Base-by-base conservation (phyloP, 805 yeast genomes). In the Cyberlindnera euphorbiae region DNA sequence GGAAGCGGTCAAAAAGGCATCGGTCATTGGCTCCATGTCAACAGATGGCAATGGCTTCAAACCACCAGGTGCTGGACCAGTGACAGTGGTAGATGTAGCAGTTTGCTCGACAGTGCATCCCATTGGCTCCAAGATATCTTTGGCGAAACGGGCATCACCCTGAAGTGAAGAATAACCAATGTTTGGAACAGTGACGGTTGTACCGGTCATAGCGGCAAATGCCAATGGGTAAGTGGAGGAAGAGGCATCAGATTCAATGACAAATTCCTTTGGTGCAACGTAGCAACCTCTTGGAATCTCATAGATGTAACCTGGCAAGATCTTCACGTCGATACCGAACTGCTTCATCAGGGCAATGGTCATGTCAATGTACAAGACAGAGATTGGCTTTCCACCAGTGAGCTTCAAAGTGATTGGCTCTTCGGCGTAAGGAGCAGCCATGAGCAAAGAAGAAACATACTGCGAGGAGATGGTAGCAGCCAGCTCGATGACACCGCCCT, bases 11-110 rank as follows among this genome's bases (percentile, higher is more conserved):
- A 93, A 68, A 59, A 93, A 93, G 0, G 98, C 98, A 62, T 93
- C 98, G 0, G 98, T 93, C 98, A 93, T 93, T 36, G 98, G 97
- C 64, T 93, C 98, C 98, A 93, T 93, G 58, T 93, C 97, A 38
- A 93, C 82, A 44, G 68, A 73, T 10, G 77, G 67, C 45, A 93
- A 66, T 6, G 95, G 85, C 52, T 69, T 73, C 46, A 93, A 69
- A 0, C 60, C 42, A 12, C 94, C 94, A 26, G 63, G 62, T 14
- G 82, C 67, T 6, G 97, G 96, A 32, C 97, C 97, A 28, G 81
- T 76, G 8, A 93, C 97, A 1, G 97, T 88, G 0, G 98, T 93
- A 3, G 94, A 79, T 2, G 83, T 77, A 2, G 73, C 82, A 2
- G 93, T 76, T 65, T 93, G 98, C 29, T 62, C 70, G 17, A 93